These are phyloP conservation scores for Diaporthe sp. DNA, from an alignment of 2,329 filamentous ascomycete species.

Conservation along the genomic window DNA sequence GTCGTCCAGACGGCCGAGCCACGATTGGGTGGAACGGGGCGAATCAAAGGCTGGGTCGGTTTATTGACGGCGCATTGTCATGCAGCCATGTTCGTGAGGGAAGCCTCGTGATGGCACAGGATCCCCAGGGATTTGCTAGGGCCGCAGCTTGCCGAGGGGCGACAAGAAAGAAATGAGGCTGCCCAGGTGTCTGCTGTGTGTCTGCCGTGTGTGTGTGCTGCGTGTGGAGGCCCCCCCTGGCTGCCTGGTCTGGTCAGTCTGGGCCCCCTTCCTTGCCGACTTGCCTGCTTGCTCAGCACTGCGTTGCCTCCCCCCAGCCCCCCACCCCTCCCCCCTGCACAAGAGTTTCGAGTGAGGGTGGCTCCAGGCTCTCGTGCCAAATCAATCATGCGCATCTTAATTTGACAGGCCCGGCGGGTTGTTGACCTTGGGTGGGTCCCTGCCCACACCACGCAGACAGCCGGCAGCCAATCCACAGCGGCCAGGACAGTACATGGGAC, in stretches of 20 bases:
- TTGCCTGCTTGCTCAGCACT: slow-evolving; percentile 19
- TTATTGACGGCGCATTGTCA: slow-evolving; percentile 35
- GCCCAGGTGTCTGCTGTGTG: slow-evolving; percentile 33
- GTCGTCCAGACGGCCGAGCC: slow-evolving; percentile 12
- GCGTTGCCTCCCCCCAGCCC: slow-evolving; percentile 10
- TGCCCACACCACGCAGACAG: slow-evolving; percentile 26
- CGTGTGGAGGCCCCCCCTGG: slow-evolving; percentile 29
- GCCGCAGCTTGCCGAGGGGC: slow-evolving; percentile 37
- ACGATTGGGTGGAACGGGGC: slow-evolving; percentile 27
- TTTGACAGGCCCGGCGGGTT: slow-evolving; percentile 40
- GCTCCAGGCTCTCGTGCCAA: slow-evolving; percentile 39
- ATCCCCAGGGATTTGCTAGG: slow-evolving; percentile 39
- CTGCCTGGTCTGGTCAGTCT: slow-evolving; percentile 8
- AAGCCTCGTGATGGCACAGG: slow-evolving; percentile 41
- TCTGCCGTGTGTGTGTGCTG: slow-evolving; percentile 24
- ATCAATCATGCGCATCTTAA: slow-evolving; percentile 43
- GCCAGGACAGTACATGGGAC: slow-evolving; percentile 28
- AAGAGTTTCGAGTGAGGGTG: slow-evolving; percentile 41
- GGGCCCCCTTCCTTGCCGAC: slow-evolving; percentile 11
- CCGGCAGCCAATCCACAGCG: slow-evolving; percentile 16
- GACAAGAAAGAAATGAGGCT: slow-evolving; percentile 38
- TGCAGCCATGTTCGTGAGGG: slow-evolving; percentile 37
- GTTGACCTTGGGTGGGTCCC: slow-evolving; percentile 34
- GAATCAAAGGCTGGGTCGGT: slow-evolving; percentile 37
- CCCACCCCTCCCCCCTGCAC: slow-evolving; percentile 20